phyloP scores from a whole-genome alignment of 306 rosid genomes.

The Amphicarpaea edgeworthii region DNA sequence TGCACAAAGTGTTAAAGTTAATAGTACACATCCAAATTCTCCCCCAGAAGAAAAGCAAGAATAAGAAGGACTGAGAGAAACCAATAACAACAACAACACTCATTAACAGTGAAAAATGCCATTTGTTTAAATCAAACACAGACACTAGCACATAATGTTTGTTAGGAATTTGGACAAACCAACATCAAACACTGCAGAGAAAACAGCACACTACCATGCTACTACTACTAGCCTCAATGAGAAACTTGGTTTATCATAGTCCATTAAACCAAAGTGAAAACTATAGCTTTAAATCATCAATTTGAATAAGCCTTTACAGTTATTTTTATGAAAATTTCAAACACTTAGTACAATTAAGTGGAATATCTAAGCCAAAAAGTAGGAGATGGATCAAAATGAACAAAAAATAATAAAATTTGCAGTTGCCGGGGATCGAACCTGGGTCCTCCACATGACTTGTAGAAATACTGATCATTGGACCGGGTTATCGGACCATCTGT shows the following conservation, averaged over 20 bases:
- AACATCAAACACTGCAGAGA: too few relatives aligned
- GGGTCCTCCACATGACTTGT: too few relatives aligned
- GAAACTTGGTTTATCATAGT: not conserved
- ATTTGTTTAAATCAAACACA: too few relatives aligned
- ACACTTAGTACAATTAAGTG: not conserved
- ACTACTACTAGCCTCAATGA: too few relatives aligned
- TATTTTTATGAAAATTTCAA: not conserved
- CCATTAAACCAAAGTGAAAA: not conserved
- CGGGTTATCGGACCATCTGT: too few relatives aligned
- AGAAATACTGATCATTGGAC: too few relatives aligned
- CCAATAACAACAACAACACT: not conserved
- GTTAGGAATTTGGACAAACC: too few relatives aligned
- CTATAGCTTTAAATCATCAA: not conserved
- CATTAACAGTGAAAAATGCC: too few relatives aligned
- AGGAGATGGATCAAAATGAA: not conserved
- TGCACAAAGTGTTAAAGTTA: not conserved
- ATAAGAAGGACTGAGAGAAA: not conserved
- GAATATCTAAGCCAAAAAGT: not conserved
- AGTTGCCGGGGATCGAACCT: conserved; percentile 11
- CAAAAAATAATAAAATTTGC: not conserved
- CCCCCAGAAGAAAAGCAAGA: not conserved
- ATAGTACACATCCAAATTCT: not conserved
- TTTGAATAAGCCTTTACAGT: not conserved
- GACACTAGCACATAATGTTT: too few relatives aligned
- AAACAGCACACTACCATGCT: too few relatives aligned